Evolutionary conservation across 306 rosid genomes (phyloP), one percentile per base, ranked within the genome.

Genomic region (Cucurbita argyrosperma): DNA sequence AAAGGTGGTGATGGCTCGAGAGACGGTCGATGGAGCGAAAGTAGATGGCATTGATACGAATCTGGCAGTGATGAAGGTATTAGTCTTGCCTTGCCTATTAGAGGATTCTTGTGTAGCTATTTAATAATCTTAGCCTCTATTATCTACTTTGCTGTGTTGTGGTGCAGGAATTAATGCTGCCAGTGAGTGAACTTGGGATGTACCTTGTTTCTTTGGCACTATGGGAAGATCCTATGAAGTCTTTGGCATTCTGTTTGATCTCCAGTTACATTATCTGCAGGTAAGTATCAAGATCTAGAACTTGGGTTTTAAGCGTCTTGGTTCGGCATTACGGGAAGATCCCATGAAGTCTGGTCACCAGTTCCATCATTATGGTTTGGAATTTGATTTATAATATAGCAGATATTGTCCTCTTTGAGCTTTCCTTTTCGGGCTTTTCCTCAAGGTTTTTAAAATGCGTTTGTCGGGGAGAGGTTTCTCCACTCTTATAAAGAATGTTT

Each of bases 1-100:
- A 82, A 91, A 87, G 71, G 93, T 95, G 77, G 91, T 84, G 30
- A 83, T 85, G 66, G 99, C 97, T 59, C 96, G 85, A 83, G 96
- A 94, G 4, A 80, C 99, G 15, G 92, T 95, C 63, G 89, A 95
- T 40, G 99, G 92, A 80, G 97, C 90, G 74, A 95, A 95, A 88
- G 99, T 91, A 50, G 97, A 95, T 58, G 99, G 99, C 52, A 80
- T 95, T 51, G 99, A 91, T 81, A 88, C 96, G 55, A 95, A 95
- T 81, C 77, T 95, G 79, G 99, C 92, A 57, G 87, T 95, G 78
- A 88, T 95, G 99, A 95, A 89, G 99, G 99, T 95, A 30, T 30
- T 30, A 30, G 35, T 26, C 26, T 26, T 26, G 26, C 26, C 2
- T 26, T 26, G 26, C 26, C 26, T 26, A 26, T 26, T 26, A 26